Evolutionary conservation across 164 flowering plant genomes (phyloP).

Genomic region (Stephania japonica): DNA sequence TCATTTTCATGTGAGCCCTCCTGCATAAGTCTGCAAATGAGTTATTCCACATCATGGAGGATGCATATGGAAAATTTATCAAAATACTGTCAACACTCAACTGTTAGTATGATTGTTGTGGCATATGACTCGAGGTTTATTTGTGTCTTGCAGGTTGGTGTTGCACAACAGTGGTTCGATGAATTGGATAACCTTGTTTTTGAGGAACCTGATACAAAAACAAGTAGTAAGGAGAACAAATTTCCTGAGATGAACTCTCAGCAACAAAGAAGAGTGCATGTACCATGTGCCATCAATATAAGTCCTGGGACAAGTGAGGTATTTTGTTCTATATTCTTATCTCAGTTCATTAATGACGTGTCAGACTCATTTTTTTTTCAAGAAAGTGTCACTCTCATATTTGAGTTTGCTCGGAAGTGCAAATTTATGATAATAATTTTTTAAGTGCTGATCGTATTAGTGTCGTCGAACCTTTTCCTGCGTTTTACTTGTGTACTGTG

Average conservation of each 20-base stretch:
- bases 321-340: constrained; percentile 11
- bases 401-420: background rate
- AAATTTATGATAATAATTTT: background rate
- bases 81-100: background rate
- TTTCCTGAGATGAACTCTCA: constrained; percentile 16
- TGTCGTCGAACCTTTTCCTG: no score
- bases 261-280: constrained; percentile 30
- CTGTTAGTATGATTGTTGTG: background rate
- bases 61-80: background rate
- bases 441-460: background rate
- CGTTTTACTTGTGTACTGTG: no score
- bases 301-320: constrained; percentile 97
- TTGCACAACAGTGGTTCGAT: constrained; percentile 90
- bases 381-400: background rate
- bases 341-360: background rate
- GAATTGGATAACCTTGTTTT: constrained; percentile 73
- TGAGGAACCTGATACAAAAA: constrained; percentile 29
- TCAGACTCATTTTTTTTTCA: background rate
- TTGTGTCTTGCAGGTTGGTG: constrained; percentile 57
- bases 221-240: constrained; percentile 21
- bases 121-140: background rate
- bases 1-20: background rate
- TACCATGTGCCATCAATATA: constrained; percentile 54
- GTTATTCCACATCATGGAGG: background rate
- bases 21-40: background rate